Evolutionary conservation across 2,329 filamentous ascomycete species (phyloP).

Genomic region (Aspergillus ustus): DNA sequence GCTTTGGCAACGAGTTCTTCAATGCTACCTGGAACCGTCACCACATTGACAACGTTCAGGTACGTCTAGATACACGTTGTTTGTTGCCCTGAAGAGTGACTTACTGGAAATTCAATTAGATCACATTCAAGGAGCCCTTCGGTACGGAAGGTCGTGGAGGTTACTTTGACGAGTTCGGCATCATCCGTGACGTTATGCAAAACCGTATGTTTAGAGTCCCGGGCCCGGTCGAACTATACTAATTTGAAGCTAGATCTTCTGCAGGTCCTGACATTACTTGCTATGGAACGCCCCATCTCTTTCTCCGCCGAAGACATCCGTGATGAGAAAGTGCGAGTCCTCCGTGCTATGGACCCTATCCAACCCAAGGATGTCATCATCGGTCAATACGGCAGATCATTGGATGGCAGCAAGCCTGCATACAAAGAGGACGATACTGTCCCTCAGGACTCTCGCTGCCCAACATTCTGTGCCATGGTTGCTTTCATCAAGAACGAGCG

Average conservation of each 20-base stretch:
- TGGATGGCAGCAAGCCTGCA: constrained; percentile 93
- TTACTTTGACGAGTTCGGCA: constrained; percentile 99
- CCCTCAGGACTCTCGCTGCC: constrained; percentile 94
- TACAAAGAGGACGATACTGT: constrained; percentile 99
- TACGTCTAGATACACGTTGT: constrained; percentile 32
- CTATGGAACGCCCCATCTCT: constrained; percentile 97
- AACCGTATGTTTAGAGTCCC: constrained; percentile 70
- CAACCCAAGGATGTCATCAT: constrained; percentile 99
- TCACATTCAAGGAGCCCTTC: constrained; percentile 99
- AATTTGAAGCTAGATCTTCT: constrained; percentile 68
- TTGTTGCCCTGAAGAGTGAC: not conserved
- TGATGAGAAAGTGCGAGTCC: constrained; percentile 96
- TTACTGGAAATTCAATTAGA: constrained; percentile 51
- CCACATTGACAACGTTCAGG: constrained; percentile 98
- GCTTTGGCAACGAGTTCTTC: constrained; percentile 98
- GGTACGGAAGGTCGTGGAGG: constrained; percentile 96
- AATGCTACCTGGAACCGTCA: constrained; percentile 98
- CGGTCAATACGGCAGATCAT: constrained; percentile 94
- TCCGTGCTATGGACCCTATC: constrained; percentile 89
- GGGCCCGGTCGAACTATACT: constrained; percentile 12
- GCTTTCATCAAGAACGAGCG: constrained; percentile 99
- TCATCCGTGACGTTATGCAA: constrained; percentile 99
- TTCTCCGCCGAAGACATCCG: constrained; percentile 98
- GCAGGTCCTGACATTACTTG: constrained; percentile 91
- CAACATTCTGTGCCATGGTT: constrained; percentile 96